Base-by-base conservation (phyloP, 2,329 filamentous ascomycete genomes). In the Ceratocystis harringtonii region DNA sequence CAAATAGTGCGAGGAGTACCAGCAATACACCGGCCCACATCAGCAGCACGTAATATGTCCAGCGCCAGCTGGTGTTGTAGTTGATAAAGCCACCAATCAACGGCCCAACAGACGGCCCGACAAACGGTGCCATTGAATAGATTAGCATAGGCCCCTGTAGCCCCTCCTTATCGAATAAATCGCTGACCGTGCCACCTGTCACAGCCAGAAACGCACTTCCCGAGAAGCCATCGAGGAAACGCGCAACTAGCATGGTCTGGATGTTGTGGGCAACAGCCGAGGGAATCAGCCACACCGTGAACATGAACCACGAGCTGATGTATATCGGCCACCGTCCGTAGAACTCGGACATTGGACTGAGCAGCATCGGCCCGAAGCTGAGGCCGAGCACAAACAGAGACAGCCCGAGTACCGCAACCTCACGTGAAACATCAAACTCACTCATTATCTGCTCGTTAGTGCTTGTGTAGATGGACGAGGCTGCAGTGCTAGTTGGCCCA, bases 381-480 rank as follows among this genome's bases (percentile, higher is more conserved):
- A 84, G 83, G 19, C 92, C 92, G 65, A 90, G 80, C 61, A 96
- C 90, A 72, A 92, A 96, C 0, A 88, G 80, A 0, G 89, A 91
- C 63, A 96, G 77, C 0, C 92, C 92, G 8, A 96, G 74, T 2
- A 90, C 90, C 12, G 87, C 89, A 28, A 95, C 81, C 62, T 89
- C 78, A 65, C 83, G 81, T 0, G 88, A 87, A 70, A 82, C 82
- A 69, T 82, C 76, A 70, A 96, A 95, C 67, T 95, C 88, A 30
- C 78, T 76, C 68, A 86, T 84, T 75, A 96, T 84, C 74, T 94
- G 88, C 19, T 71, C 72, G 73, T 96, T 96, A 0, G 89, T 94
- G 12, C 84, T 84, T 0, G 90, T 92, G 75, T 96, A 96, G 70
- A 95, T 84, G n/a, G 90, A 94, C 61, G 88, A 92, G 1, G 89